Evolutionary conservation across 148 eudicot genomes (phyloP), one percentile per base, ranked within the genome.

Genomic region (Camellia japonica): DNA sequence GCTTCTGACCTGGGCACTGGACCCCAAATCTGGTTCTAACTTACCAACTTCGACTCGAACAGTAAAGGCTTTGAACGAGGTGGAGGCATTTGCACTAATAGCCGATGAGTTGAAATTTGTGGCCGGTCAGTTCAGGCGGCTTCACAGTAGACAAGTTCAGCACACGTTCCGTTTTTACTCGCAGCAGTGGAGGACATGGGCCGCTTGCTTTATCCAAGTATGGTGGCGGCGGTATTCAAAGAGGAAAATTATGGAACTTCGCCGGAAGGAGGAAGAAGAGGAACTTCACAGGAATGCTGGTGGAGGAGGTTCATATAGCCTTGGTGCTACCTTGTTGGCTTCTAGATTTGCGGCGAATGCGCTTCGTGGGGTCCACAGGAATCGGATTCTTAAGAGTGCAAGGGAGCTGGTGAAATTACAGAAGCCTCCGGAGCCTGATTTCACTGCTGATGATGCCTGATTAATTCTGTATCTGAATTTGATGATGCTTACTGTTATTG

Each of bases 121-220:
- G 42, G 99, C 99, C 3, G 79, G 97, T 55, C 99, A 96, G 80
- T 96, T 96, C 68, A 86, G 99, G 79, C 87, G 99, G 61, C 99
- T 96, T 60, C 97, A 97, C 86, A 96, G 99, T 76, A 84, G 97
- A 78, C 98, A 97, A 68, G 98, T 97, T 63, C 99, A 94, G 54
- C 99, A 96, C 83, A 96, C 98, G 0, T 96, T 92, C 79, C 83
- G 98, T 3, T 93, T 89, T 73, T 91, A 97, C 84, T 97, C 99
- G 2, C 98, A 94, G 49, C 99, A 94, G 68, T 97, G 99, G 99
- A 78, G 91, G 83, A 97, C 98, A 0, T 97, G 99, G 99, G 99
- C 98, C 1, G 92, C 99, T 16, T 88, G 95, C 76, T 94, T 94
- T 63, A 94, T 96, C 20, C 99, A 97, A 86, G 98, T 98, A 6